Base-by-base conservation (phyloP, 1,139 yeast species). In the Candida anutae region DNA sequence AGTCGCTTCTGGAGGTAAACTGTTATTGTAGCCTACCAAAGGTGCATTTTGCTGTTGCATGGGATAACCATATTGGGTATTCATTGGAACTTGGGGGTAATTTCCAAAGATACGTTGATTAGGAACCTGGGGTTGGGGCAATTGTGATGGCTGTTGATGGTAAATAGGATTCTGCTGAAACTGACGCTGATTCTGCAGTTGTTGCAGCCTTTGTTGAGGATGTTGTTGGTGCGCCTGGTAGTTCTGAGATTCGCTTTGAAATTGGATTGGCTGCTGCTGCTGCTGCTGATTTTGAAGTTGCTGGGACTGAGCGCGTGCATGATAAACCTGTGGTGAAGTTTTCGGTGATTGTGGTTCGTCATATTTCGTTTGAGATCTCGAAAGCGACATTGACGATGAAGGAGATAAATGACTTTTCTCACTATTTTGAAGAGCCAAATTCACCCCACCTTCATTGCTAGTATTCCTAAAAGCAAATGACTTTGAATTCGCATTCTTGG, bases 341-440 rank as follows among this genome's bases (percentile, higher is more conserved):
- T 56, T 62, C 1, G 71, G 71, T 5, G 68, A 62, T 28, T 62
- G 69, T 0, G 67, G 62, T 24, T 58, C 62, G 15, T 61, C 69
- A 16, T 48, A 43, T 22, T 42, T 47, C 31, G 50, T 52, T 11
- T 33, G 40, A 3, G 60, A 56, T 11, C 58, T 47, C 26, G 53
- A 51, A 5, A 66, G 53, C 3, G 63, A 55, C 35, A 56, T 38
- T 0, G 66, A 58, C 1, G 68, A 58, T 1, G 62, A 50, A 1
- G 68, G 65, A 14, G 59, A 60, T 26, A 54, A 28, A 21, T 37
- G 38, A 9, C 25, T 19, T 21, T 38, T 36, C 6, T 42, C 43
- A 16, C 14, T 32, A n/a, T n/a, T n/a, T n/a, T n/a, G n/a, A n/a
- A n/a, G n/a, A n/a, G n/a, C n/a, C n/a, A n/a, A n/a, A n/a, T n/a